These are phyloP conservation scores for Eleusine coracana DNA, from an alignment of 176 grass and related monocot species.

Conservation along the genomic window DNA sequence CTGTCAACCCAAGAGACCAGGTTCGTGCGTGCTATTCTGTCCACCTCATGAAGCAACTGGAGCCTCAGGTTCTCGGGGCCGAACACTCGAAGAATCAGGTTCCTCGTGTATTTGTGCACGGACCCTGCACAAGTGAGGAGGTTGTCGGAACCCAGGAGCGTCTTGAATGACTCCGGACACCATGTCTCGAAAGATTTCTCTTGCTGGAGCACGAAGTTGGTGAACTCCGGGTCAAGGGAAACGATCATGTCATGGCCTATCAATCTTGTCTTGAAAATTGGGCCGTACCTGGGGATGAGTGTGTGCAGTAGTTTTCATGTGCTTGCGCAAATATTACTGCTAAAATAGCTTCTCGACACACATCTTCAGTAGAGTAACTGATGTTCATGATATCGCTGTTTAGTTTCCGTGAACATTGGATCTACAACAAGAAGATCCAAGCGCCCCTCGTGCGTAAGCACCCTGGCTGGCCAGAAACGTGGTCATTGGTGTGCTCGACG, in stretches of 20 bases:
- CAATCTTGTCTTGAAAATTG: slow-evolving; percentile 58
- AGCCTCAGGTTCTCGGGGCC: slow-evolving; percentile 49
- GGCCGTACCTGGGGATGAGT: slow-evolving; percentile 53
- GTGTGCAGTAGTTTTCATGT: too few species aligned
- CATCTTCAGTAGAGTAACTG: too few species aligned
- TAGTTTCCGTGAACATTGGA: too few species aligned
- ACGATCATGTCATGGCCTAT: slow-evolving; percentile 49
- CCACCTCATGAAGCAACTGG: slow-evolving; percentile 32
- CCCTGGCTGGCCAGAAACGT: too few species aligned
- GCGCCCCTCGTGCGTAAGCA: too few species aligned
- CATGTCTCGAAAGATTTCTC: slow-evolving; percentile 62
- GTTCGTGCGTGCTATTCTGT: not conserved
- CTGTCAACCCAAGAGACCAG: slow-evolving; percentile 41
- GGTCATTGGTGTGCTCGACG: too few species aligned
- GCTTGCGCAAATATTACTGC: too few species aligned
- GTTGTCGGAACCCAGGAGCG: slow-evolving; percentile 43
- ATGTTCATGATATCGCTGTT: too few species aligned
- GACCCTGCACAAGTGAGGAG: slow-evolving; percentile 32
- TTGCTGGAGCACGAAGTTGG: slow-evolving; percentile 50
- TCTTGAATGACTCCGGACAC: slow-evolving; percentile 54
- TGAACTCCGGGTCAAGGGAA: slow-evolving; percentile 47
- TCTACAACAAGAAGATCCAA: too few species aligned
- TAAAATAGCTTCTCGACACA: too few species aligned
- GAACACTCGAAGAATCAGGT: slow-evolving; percentile 42
- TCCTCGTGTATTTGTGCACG: slow-evolving; percentile 53